These are phyloP conservation scores for Pinus albicaulis DNA, from an alignment of 75 land plant genomes.

Conservation along the genomic window DNA sequence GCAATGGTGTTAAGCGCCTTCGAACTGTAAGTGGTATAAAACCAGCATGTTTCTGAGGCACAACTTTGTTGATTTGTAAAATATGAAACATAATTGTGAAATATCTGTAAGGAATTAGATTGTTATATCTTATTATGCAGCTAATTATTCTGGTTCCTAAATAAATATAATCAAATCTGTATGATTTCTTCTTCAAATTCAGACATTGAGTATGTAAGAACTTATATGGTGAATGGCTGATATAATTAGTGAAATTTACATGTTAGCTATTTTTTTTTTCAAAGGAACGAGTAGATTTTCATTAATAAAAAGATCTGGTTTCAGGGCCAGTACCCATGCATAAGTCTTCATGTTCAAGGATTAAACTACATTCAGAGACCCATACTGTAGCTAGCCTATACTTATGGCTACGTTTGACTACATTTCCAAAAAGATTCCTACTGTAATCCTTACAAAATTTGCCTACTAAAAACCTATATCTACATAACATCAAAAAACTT, in stretches of 20 bases:
- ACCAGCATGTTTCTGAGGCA: not conserved
- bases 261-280: not conserved
- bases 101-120: not conserved
- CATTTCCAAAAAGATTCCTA: too few relatives aligned
- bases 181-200: not conserved
- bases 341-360: too few relatives aligned
- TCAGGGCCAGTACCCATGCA: too few relatives aligned
- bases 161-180: not conserved
- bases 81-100: not conserved
- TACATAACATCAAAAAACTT: too few relatives aligned
- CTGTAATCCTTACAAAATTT: too few relatives aligned
- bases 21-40: conserved; percentile 64
- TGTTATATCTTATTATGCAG: not conserved
- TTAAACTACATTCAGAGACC: too few relatives aligned
- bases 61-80: not conserved
- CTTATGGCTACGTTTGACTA: too few relatives aligned
- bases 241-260: not conserved
- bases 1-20: conserved; percentile 96
- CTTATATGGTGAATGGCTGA: not conserved
- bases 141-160: not conserved
- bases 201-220: not conserved
- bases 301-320: too few relatives aligned
- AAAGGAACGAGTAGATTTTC: too few relatives aligned
- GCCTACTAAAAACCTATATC: too few relatives aligned
- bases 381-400: too few relatives aligned